A percentile compares a stretch with the other conserved stretches of the same genome.
Evolutionary conservation across 2,329 filamentous ascomycete species (phyloP).

Genomic region (Pseudocercospora cruenta): DNA sequence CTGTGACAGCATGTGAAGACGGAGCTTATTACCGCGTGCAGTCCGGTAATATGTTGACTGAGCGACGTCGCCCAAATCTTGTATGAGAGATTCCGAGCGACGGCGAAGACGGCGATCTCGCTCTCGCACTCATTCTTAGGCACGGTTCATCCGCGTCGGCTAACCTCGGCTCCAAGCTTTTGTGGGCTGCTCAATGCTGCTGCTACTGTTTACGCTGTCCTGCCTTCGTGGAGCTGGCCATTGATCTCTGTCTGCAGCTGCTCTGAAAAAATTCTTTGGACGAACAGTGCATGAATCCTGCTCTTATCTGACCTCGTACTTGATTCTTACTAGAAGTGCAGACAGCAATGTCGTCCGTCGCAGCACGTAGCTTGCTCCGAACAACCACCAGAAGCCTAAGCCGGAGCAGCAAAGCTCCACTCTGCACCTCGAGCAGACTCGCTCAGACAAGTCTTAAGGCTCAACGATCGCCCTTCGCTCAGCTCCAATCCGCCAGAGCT

Average conservation of each 20-base stretch:
- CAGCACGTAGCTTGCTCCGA: constrained; percentile 44
- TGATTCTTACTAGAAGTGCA: background rate
- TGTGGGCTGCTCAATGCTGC: constrained; percentile 2
- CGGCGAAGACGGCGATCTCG: constrained; percentile 8
- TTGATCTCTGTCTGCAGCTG: background rate
- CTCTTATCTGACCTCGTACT: constrained; percentile 3
- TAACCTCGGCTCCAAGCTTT: constrained; percentile 10
- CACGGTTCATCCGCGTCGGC: constrained; percentile 1
- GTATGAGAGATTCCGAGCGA: background rate
- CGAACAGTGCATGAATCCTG: background rate
- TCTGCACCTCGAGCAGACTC: constrained; percentile 32
- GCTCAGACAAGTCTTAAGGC: constrained; percentile 26
- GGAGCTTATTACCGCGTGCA: background rate
- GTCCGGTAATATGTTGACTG: background rate
- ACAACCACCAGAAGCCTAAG: constrained; percentile 35
- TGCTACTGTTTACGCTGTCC: background rate
- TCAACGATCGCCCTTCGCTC: constrained; percentile 19
- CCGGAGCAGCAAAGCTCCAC: constrained; percentile 36
- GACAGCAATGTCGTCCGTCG: constrained; percentile 39
- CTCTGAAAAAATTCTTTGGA: background rate
- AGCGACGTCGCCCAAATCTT: background rate
- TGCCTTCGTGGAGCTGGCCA: background rate
- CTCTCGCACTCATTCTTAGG: background rate
- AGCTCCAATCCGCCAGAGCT: constrained; percentile 28
- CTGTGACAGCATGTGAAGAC: background rate